Percentiles rank a stretch among this genome's conserved stretches.
phyloP scores from a whole-genome alignment of 2,329 filamentous ascomycete genomes.

The Penicillium sp. region DNA sequence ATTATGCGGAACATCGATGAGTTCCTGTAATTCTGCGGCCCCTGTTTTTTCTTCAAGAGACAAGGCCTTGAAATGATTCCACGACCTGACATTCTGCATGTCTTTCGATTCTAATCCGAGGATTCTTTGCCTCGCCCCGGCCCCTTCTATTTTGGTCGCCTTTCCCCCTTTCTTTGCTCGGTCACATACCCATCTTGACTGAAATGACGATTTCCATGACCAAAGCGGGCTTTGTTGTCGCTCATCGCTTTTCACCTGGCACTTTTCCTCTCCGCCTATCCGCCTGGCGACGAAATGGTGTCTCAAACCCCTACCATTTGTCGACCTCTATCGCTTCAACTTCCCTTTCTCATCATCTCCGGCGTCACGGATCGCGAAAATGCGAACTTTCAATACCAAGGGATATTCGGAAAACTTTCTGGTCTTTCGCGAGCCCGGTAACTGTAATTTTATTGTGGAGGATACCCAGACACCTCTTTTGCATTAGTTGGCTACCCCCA shows the following conservation, averaged over 20 bases:
- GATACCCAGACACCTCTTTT: constrained; percentile 5
- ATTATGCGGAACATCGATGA: constrained; percentile 49
- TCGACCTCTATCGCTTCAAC: constrained; percentile 7
- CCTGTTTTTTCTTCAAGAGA: constrained; percentile 9
- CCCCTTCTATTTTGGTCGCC: constrained; percentile 8
- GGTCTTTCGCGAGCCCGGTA: constrained; percentile 19
- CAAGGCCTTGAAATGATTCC: constrained; percentile 30
- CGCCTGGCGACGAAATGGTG: no score
- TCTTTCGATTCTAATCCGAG: constrained; percentile 18
- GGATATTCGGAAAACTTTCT: constrained; percentile 13
- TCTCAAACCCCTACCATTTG: no score
- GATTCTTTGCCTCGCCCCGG: constrained; percentile 14
- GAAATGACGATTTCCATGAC: constrained; percentile 37
- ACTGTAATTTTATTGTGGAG: constrained; percentile 37
- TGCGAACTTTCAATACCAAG: constrained; percentile 12
- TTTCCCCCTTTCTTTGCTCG: constrained; percentile 21
- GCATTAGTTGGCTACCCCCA: constrained; percentile 8
- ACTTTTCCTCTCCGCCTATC: constrained; percentile 10
- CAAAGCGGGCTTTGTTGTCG: constrained; percentile 45
- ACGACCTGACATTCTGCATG: constrained; percentile 27
- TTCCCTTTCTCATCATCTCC: constrained; percentile 15
- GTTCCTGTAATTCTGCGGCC: constrained; percentile 37
- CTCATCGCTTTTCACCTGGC: constrained; percentile 21
- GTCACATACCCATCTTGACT: constrained; percentile 21
- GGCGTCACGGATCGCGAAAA: constrained; percentile 32